A percentile compares a stretch with the other conserved stretches of the same genome.
Conservation (phyloP, 192 early-diverging fungal species). For the Umbelopsis sp. region DNA sequence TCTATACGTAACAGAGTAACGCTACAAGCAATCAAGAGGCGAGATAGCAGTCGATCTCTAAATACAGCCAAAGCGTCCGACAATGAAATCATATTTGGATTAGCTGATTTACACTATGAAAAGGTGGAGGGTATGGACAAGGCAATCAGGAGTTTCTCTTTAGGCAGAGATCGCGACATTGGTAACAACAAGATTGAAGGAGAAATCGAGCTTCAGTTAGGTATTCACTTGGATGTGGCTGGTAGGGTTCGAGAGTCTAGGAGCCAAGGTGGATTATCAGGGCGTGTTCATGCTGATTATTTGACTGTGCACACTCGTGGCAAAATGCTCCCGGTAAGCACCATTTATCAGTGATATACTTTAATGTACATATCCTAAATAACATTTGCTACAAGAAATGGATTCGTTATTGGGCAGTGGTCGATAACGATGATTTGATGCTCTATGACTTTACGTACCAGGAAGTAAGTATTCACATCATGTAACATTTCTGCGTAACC, state of each 20-base stretch:
- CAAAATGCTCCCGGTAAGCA: background rate
- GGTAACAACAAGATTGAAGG: background rate
- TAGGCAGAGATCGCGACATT: background rate
- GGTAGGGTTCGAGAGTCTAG: constrained; percentile 12
- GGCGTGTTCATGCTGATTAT: constrained; percentile 4
- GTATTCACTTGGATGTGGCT: constrained; percentile 1
- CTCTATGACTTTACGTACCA: constrained; percentile 16
- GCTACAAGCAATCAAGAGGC: background rate
- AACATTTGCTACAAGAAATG: background rate
- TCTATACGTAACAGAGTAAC: background rate
- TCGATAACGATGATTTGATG: constrained; percentile 7
- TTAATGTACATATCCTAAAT: background rate
- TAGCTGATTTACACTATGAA: constrained; percentile 7
- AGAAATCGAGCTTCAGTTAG: constrained; percentile 4
- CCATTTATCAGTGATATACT: too few species aligned
- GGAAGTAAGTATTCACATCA: background rate
- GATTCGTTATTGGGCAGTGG: constrained; percentile 17
- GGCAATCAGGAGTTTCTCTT: background rate
- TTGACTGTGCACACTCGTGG: constrained; percentile 1
- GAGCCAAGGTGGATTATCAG: constrained; percentile 11
- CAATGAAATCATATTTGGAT: background rate
- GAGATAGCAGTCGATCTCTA: background rate
- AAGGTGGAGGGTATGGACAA: constrained; percentile 18
- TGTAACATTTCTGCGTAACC: background rate
- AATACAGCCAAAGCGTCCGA: background rate